phyloP scores from a whole-genome alignment of 179 eudicot genomes.

The Kewa caespitosa region DNA sequence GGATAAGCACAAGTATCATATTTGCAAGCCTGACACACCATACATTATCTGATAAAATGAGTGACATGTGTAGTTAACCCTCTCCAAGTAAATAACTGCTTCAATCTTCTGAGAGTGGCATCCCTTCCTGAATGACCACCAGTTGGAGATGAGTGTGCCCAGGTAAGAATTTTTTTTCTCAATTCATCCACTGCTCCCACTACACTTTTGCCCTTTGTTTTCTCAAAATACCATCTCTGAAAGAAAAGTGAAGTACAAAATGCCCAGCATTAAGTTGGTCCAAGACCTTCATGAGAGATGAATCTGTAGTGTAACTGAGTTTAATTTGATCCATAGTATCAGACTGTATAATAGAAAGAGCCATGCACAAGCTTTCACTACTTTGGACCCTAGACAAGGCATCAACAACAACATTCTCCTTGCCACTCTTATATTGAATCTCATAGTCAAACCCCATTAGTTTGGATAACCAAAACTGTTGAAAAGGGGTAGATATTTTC shows the following conservation, averaged over 20 bases:
- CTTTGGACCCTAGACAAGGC: background rate
- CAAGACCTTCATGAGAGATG: background rate
- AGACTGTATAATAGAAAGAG: background rate
- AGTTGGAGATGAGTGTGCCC: background rate
- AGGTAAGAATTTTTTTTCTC: background rate
- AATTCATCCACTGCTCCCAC: background rate
- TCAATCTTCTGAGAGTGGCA: background rate
- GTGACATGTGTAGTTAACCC: background rate
- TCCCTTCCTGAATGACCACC: background rate
- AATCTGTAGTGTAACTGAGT: background rate
- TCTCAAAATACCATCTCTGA: background rate
- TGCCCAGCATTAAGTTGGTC: background rate
- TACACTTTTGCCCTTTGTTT: background rate
- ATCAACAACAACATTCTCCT: background rate
- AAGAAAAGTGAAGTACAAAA: background rate
- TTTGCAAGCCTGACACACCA: background rate
- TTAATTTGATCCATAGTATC: background rate
- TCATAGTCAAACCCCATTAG: conserved; percentile 2
- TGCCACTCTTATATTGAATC: background rate
- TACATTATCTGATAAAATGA: background rate
- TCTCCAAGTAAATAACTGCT: background rate
- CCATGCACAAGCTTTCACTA: background rate
- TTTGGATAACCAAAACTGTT: background rate
- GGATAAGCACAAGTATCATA: background rate
- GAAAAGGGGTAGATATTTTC: background rate